These are phyloP conservation scores for Solanum tarijense DNA, from an alignment of 257 asterid genomes.

Conservation along the genomic window DNA sequence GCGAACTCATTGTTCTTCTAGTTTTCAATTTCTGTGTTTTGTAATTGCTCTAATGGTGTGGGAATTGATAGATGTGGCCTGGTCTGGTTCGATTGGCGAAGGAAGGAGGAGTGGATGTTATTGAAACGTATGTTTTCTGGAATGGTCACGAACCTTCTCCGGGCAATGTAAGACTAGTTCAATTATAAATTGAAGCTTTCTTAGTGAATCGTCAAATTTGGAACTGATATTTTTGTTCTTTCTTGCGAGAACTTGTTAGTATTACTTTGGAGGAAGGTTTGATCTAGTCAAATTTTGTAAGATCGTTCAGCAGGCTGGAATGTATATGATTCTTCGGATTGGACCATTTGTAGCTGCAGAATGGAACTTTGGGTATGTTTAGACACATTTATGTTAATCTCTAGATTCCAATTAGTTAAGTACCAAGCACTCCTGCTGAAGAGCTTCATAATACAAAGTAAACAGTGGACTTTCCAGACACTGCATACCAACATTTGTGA, in stretches of 20 bases:
- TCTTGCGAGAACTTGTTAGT: constrained; percentile 22
- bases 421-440: not conserved
- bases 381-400: not conserved
- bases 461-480: not conserved
- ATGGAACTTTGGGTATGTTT: constrained; percentile 79
- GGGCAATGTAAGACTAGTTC: constrained; percentile 33
- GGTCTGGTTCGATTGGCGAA: constrained; percentile 64
- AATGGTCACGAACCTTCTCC: constrained; percentile 88
- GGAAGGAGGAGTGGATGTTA: constrained; percentile 77
- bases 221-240: not conserved
- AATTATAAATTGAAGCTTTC: not conserved
- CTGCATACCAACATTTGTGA: not conserved
- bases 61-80: constrained; percentile 75
- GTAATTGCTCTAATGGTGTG: not conserved
- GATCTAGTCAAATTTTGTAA: constrained; percentile 76
- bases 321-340: constrained; percentile 80
- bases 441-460: not conserved
- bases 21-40: not conserved
- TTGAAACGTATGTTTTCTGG: constrained; percentile 93
- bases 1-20: not conserved
- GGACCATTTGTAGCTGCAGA: constrained; percentile 95
- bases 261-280: constrained; percentile 86
- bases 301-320: constrained; percentile 63
- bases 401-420: not conserved
- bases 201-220: not conserved